Conservation (phyloP, 148 eudicot species). For the Arctostaphylos glauca region DNA sequence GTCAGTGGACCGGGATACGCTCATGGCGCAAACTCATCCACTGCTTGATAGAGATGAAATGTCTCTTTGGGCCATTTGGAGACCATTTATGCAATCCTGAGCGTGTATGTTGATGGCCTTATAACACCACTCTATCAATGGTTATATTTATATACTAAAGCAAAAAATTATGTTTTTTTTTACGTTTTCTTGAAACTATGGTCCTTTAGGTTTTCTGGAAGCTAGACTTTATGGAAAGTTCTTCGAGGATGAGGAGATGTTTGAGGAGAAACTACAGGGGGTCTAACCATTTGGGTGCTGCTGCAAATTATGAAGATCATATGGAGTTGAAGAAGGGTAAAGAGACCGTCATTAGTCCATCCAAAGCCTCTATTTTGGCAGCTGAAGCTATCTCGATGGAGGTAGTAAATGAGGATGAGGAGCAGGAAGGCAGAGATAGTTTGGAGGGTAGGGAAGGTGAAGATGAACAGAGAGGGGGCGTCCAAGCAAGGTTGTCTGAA, state of each 20-base stretch:
- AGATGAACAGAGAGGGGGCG: slow-evolving; percentile 41
- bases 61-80: slow-evolving; percentile 84
- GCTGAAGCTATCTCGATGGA: slow-evolving; percentile 84
- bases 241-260: slow-evolving; percentile 86
- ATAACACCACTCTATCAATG: neutral
- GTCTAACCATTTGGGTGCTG: slow-evolving; percentile 79
- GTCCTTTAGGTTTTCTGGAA: slow-evolving; percentile 78
- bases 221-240: slow-evolving; percentile 86
- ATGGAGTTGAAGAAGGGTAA: slow-evolving; percentile 38
- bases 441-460: slow-evolving; percentile 42
- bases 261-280: slow-evolving; percentile 82
- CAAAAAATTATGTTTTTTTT: neutral
- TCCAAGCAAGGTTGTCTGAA: slow-evolving; percentile 42
- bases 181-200: neutral
- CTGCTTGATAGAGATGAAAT: slow-evolving; percentile 75
- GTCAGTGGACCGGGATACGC: slow-evolving; percentile 67
- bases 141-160: neutral
- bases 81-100: slow-evolving; percentile 58
- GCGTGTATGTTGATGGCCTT: slow-evolving; percentile 42
- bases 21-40: slow-evolving; percentile 95
- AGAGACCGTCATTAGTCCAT: slow-evolving; percentile 46
- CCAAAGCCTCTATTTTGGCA: slow-evolving; percentile 66
- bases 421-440: slow-evolving; percentile 41
- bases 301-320: slow-evolving; percentile 75
- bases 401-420: slow-evolving; percentile 68